Evolutionary conservation across 257 asterid species (phyloP), one percentile per base, ranked within the genome.

Genomic region (Phtheirospermum japonicum): DNA sequence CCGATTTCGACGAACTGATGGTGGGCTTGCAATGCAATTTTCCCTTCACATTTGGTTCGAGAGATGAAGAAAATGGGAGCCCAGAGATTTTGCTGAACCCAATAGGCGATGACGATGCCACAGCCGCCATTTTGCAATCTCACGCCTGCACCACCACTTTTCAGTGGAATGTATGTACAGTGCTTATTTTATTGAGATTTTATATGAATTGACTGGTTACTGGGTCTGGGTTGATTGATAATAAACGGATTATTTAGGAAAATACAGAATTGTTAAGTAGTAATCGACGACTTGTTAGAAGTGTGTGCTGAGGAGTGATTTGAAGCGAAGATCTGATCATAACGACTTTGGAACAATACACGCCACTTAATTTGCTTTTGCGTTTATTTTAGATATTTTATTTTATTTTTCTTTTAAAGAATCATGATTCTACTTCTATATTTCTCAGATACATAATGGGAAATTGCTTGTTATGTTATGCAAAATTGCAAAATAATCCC

Each of bases 81-180:
- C 77, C 76, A 57, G 52, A 60, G 45, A 20, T 46, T 45, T 26
- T 68, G 20, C 32, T 54, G 76, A 76, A 71, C 28, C 78, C 75
- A 37, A 74, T 30, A 4, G 80, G 73, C 26, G 87, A 73, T 40
- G 83, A 71, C 16, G 87, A 76, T 36, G 84, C 69, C 62, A 75
- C 78, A 26, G 57, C 57, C 33, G 57, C 33, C 57, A 50, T 36
- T 50, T 50, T 19, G 28, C 28, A 8, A 14, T 18, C 5, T 48
- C 54, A 11, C 54, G 7, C 54, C 54, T 17, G 23, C 23, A 8
- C 48, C 48, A 40, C 48, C 48, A 40, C 48, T 40, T 40, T 12
- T 10, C 48, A 40, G 48, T 40, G 9, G 48, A 40, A 36, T n/a
- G 26, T 7, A 3, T 14, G 54, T 48, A 14, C 20, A 5, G 17